Evolutionary conservation across 192 early-diverging fungal genomes (phyloP).

Genomic region (Glomus cerebriforme): DNA sequence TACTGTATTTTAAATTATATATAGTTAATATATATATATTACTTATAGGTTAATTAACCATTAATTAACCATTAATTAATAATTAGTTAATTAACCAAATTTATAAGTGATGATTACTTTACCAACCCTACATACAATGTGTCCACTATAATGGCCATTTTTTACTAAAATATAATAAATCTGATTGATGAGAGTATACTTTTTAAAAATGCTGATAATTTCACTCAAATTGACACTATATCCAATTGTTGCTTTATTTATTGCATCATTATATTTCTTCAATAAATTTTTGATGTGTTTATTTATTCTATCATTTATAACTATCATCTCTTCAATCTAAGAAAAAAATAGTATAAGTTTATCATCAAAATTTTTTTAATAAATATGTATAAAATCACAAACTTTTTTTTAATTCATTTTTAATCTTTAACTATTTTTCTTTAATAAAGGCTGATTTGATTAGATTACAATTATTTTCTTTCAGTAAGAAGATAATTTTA

Average conservation of each 20-base stretch:
- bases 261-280: slow-evolving; percentile 20
- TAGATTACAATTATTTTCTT: slow-evolving; percentile 11
- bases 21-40: too few relatives aligned
- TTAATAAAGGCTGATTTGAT: slow-evolving; percentile 1
- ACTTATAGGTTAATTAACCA: too few relatives aligned
- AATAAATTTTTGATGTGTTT: not conserved
- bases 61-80: too few relatives aligned
- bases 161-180: slow-evolving; percentile 9
- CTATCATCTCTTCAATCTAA: not conserved
- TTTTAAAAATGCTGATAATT: not conserved
- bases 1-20: too few relatives aligned
- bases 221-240: not conserved
- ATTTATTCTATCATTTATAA: not conserved
- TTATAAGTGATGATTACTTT: too few relatives aligned
- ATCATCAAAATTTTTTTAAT: slow-evolving; percentile 7
- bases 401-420: slow-evolving; percentile 2
- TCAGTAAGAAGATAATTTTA: not conserved
- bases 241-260: slow-evolving; percentile 7
- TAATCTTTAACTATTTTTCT: slow-evolving; percentile 15
- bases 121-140: slow-evolving; percentile 9
- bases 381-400: slow-evolving; percentile 4
- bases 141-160: not conserved
- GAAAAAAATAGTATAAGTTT: not conserved
- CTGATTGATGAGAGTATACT: slow-evolving; percentile 6
- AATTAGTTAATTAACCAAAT: too few relatives aligned